Evolutionary conservation across 2,329 filamentous ascomycete genomes (phyloP).

Genomic region (Aspergillus ustus): DNA sequence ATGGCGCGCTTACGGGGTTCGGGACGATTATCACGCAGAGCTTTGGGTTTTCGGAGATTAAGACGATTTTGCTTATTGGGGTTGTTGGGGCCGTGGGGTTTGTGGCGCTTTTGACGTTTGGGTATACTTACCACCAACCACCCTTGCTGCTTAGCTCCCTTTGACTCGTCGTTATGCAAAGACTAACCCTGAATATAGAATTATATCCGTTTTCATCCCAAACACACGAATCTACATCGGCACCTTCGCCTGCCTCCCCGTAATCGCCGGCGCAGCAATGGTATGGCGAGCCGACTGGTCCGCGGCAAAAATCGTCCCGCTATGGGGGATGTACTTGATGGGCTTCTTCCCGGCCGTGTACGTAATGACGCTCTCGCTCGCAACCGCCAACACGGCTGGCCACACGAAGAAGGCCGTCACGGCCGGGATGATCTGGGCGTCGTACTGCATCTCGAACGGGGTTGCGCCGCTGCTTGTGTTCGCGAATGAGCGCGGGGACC

Average conservation of each 20-base stretch:
- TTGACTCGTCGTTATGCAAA: background rate
- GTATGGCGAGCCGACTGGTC: background rate
- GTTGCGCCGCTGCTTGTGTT: background rate
- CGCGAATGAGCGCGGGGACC: background rate
- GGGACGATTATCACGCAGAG: background rate
- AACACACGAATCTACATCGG: constrained; percentile 2
- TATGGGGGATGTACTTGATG: background rate
- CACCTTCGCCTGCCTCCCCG: background rate
- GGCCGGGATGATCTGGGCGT: background rate
- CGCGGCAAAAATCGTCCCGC: background rate
- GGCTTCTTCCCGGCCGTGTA: background rate
- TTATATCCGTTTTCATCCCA: background rate
- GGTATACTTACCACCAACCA: background rate
- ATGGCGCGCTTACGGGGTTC: background rate
- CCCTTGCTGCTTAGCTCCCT: too few relatives aligned
- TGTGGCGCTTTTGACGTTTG: background rate
- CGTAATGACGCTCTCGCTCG: background rate
- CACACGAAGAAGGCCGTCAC: constrained; percentile 7
- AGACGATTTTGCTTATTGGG: background rate
- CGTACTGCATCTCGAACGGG: background rate
- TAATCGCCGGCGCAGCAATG: constrained; percentile 1
- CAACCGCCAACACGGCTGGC: constrained; percentile 1
- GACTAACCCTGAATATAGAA: too few relatives aligned
- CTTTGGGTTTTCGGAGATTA: background rate
- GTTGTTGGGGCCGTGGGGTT: background rate